These are phyloP conservation scores for Solidago caesia DNA, from an alignment of 129 eudicot species.

Conservation along the genomic window DNA sequence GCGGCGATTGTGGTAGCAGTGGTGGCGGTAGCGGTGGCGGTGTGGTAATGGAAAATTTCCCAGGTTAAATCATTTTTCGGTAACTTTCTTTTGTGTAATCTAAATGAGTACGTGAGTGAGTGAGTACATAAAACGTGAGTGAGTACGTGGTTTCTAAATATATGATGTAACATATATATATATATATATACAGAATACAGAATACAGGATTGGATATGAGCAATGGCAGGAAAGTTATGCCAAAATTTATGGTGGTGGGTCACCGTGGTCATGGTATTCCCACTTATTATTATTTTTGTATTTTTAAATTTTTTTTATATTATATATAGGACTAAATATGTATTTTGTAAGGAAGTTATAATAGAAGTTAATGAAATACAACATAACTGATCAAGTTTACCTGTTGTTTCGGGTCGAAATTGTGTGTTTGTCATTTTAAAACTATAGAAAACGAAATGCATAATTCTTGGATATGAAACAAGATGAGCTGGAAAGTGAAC, in stretches of 20 bases:
- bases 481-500: constrained; percentile 5
- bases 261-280: constrained; percentile 84
- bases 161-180: background rate
- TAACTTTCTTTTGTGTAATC: no score
- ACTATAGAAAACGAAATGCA: constrained; percentile 12
- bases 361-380: background rate
- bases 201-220: constrained; percentile 51
- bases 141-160: no score
- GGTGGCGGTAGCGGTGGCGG: no score
- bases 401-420: constrained; percentile 17
- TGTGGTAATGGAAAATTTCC: no score
- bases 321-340: no score
- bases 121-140: no score
- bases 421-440: background rate
- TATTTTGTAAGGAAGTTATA: no score
- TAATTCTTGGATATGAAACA: constrained; percentile 1
- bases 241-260: constrained; percentile 79
- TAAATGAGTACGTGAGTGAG: no score
- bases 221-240: constrained; percentile 28
- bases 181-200: no score
- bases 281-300: background rate
- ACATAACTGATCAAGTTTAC: constrained; percentile 20
- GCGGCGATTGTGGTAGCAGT: no score
- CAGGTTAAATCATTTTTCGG: no score
- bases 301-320: background rate